Evolutionary conservation across 805 yeast species (phyloP), one percentile per base, ranked within the genome.

Genomic region (Cyberlindnera meyerae): DNA sequence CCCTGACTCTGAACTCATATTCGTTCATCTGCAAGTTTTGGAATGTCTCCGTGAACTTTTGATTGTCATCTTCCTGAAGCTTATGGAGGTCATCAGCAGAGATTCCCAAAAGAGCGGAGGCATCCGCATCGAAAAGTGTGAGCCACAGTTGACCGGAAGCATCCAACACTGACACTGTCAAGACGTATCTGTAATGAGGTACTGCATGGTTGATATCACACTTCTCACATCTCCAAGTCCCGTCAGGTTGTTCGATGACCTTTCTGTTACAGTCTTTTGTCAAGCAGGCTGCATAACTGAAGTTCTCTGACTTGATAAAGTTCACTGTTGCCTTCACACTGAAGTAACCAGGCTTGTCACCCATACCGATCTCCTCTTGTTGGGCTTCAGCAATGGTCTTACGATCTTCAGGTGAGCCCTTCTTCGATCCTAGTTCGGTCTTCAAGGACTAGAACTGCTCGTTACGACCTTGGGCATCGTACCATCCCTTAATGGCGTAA

Each of bases 401-500:
- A 47, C 95, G 73, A 29, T 74, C 74, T 34, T 65, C 60, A 27
- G 77, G 68, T 13, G 69, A 56, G 32, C 64, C 68, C 27, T 62
- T 61, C 27, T 55, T 63, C 11, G 57, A 54, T 9, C 58, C 58
- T n/a, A 63, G 48, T 47, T 80, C 88, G 6, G 65, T 58, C 52
- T 75, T 79, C 55, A 86, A 60, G 9, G 79, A 65, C 48, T 75
- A 73, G 65, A 84, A 88, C 27, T 59, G 62, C 38, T 77, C 77
- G 36, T 66, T 62, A 16, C 71, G 70, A 27, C 96, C 97, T 48
- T 74, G 77, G 27, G 82, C 73, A 54, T 87, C 95, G 54, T 78
- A 93, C 99, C 99, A 93, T 6, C 97, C 97, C 60, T 87, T 86
- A 49, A 93, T 71, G 37, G 76, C 71, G 58, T 78, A 87, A 4